phyloP scores from a whole-genome alignment of 2,329 filamentous ascomycete genomes.

The Venturiaceae sp. region DNA sequence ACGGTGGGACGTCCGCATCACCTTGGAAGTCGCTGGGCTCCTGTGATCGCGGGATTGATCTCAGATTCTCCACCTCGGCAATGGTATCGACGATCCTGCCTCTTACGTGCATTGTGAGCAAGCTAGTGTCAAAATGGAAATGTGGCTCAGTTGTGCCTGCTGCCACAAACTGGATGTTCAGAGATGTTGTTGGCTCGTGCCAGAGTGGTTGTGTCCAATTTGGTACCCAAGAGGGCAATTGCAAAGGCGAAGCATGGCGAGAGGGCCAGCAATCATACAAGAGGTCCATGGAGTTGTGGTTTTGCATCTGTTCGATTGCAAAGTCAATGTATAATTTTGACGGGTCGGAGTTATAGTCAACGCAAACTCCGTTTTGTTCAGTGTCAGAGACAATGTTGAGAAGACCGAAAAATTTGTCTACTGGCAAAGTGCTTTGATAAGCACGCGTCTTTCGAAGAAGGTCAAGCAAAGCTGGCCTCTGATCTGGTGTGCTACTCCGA shows the following conservation, averaged over 20 bases:
- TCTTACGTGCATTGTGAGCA: neutral
- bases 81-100: constrained; percentile 2
- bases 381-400: neutral
- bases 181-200: neutral
- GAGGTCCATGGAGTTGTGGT: neutral
- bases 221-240: constrained; percentile 1
- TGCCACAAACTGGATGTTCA: neutral
- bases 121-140: neutral
- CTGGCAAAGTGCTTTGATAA: neutral
- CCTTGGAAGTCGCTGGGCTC: neutral
- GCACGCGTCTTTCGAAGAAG: neutral
- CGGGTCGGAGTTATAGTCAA: neutral
- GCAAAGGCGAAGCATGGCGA: neutral
- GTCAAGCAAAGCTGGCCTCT: neutral
- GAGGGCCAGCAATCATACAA: neutral
- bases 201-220: neutral
- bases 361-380: neutral
- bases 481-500: neutral
- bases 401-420: neutral
- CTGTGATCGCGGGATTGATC: neutral
- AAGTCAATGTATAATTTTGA: neutral
- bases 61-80: neutral
- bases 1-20: neutral
- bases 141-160: neutral
- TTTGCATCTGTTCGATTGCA: neutral